phyloP scores from a whole-genome alignment of 345 rosid genomes.

The Viola odorata region DNA sequence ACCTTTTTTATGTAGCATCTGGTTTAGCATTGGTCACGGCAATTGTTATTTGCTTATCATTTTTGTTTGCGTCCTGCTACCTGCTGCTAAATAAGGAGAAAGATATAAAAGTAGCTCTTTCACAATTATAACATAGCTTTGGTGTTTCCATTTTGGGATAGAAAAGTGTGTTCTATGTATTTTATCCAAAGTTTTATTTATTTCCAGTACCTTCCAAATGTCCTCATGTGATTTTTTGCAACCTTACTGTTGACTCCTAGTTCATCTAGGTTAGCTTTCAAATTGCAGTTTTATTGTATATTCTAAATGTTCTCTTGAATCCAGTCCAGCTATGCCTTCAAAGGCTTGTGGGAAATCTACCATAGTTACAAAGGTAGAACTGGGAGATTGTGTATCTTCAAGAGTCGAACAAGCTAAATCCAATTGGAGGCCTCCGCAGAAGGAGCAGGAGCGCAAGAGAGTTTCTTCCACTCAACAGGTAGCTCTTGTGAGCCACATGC shows the following conservation, averaged over 20 bases:
- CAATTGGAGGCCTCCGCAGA: conserved; percentile 14
- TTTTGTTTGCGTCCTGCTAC: too few species aligned
- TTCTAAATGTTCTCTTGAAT: conserved; percentile 9
- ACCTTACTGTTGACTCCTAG: neutral
- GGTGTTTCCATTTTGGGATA: too few species aligned
- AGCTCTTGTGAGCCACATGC: conserved; percentile 9
- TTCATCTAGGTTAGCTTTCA: neutral
- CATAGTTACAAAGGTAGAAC: conserved; percentile 37
- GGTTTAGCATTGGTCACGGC: too few species aligned
- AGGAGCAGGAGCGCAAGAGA: conserved; percentile 27
- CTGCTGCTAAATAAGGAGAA: too few species aligned
- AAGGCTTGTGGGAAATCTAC: conserved; percentile 21
- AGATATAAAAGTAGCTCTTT: too few species aligned
- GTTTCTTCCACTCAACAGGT: conserved; percentile 35
- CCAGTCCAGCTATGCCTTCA: conserved; percentile 38
- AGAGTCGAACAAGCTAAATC: conserved; percentile 28
- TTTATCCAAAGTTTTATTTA: too few species aligned
- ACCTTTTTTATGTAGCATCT: too few species aligned
- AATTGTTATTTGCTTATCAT: too few species aligned
- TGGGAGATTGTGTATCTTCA: conserved; percentile 60
- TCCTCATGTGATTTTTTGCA: too few species aligned
- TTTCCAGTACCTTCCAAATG: too few species aligned
- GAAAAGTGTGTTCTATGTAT: too few species aligned
- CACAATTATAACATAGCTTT: too few species aligned
- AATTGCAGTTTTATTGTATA: neutral